Conservation (phyloP, 1,284 basidiomycete species). For the Neotropicomus parvogracilis region DNA sequence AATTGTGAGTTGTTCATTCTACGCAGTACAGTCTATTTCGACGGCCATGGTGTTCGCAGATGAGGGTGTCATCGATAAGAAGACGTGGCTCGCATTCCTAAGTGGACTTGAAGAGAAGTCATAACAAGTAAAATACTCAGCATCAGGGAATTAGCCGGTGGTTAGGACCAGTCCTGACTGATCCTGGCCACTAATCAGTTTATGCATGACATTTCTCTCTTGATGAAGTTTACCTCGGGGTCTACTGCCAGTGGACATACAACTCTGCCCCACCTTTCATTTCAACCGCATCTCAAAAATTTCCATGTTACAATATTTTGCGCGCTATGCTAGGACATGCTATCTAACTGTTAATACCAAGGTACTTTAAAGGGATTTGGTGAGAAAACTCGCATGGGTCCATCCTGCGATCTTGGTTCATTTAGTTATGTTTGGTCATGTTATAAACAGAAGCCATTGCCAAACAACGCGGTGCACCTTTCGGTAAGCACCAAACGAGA, state of each 20-base stretch:
- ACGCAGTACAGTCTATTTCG: neutral
- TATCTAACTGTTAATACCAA: no score
- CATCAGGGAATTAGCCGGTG: no score
- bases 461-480: slow-evolving; percentile 15
- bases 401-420: no score
- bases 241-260: no score
- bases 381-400: no score
- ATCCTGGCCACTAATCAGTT: no score
- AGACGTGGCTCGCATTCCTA: slow-evolving; percentile 84
- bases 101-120: slow-evolving; percentile 63
- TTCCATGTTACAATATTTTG: neutral
- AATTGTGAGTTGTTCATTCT: slow-evolving; percentile 55
- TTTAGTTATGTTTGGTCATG: slow-evolving; percentile 17
- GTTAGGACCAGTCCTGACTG: no score
- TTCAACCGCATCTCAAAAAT: neutral
- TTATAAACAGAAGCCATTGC: slow-evolving; percentile 27
- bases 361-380: no score
- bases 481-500: neutral
- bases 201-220: neutral
- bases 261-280: no score
- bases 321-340: neutral
- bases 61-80: slow-evolving; percentile 90
- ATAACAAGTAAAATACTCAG: neutral
- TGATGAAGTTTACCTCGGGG: neutral
- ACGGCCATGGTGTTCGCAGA: slow-evolving; percentile 43